Evolutionary conservation across 371 early-diverging fungal species (phyloP).

Genomic region (Mortierella sp.): DNA sequence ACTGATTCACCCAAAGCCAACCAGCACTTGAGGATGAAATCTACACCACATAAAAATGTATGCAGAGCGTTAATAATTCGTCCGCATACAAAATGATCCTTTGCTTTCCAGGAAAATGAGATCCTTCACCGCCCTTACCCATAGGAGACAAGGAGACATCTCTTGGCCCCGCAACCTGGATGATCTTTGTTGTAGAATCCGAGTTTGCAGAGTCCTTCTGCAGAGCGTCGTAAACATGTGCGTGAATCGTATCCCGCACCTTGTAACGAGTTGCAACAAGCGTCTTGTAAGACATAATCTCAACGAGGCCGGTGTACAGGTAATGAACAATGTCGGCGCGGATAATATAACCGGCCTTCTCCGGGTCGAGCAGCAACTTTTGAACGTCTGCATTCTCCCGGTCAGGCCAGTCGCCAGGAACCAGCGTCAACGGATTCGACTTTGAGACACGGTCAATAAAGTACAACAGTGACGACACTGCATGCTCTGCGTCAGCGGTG

Average conservation of each 20-base stretch:
- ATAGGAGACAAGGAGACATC: slow-evolving; percentile 15
- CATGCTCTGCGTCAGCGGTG: slow-evolving; percentile 26
- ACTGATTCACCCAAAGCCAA: slow-evolving; percentile 39
- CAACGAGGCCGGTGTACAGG: slow-evolving; percentile 23
- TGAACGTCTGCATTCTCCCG: slow-evolving; percentile 13
- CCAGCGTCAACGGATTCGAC: slow-evolving; percentile 21
- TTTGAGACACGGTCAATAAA: slow-evolving; percentile 35
- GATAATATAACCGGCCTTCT: slow-evolving; percentile 31
- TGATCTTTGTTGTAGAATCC: not conserved
- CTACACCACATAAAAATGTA: not conserved
- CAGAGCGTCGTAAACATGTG: slow-evolving; percentile 15
- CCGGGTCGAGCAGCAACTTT: slow-evolving; percentile 17
- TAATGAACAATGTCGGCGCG: slow-evolving; percentile 48
- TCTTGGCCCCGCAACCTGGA: not conserved
- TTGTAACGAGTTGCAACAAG: slow-evolving; percentile 30
- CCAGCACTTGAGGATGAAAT: slow-evolving; percentile 51
- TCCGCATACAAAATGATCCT: not conserved
- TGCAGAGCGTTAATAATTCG: not conserved
- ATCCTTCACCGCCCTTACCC: not conserved
- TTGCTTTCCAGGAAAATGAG: too few relatives aligned
- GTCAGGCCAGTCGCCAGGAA: slow-evolving; percentile 35
- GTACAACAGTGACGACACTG: slow-evolving; percentile 26
- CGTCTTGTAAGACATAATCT: slow-evolving; percentile 26
- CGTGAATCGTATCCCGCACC: slow-evolving; percentile 25
- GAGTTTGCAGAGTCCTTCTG: not conserved